Base-by-base conservation (phyloP, 192 early-diverging fungal genomes). In the Radiomyces spectabilis region DNA sequence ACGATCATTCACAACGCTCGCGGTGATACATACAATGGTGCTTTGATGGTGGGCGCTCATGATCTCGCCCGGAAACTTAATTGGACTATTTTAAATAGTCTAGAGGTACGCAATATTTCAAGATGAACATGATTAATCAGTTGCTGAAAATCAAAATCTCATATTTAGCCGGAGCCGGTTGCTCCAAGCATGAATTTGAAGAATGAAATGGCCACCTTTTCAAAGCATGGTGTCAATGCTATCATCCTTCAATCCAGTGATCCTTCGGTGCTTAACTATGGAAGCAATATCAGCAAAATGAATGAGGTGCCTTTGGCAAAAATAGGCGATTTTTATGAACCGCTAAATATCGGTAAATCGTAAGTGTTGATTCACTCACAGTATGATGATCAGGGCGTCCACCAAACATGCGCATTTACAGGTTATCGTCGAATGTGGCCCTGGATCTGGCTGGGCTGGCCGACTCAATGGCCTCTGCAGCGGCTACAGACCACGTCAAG, bases 1-100 rank as follows among this genome's bases (percentile, higher is more conserved):
- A n/a, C 41, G 3, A 37, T 53, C n/a, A 34, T 39, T 21, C 31
- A 39, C 18, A 42, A 42, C 21, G 37, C 27, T 10, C 22, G n/a
- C 5, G 50, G 51, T 13, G 59, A 61, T 45, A 41, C 59, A 7
- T 61, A 45, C 29, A 53, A 45, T 19, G 31, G 40, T 10, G 59
- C 43, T 35, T 19, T 61, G 24, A 44, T 61, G 41, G 40, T 33
- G 7, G 59, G 59, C 0, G 42, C 50, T 6, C 21, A 30, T 13
- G 50, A 44, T 18, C 19, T 53, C 8, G 49, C 59, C 3, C 41
- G 46, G 3, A 53, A 53, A 37, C 41, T 61, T 12, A 53, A 46
- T n/a, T 61, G 59, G 59, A 61, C 51, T 22, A 41, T 61, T 4
- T 25, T 45, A 12, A 61, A 53, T 37, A 13, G 16, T n/a, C 25